Base-by-base conservation (phyloP, 768 basidiomycete genomes). In the Grammothele lineata region DNA sequence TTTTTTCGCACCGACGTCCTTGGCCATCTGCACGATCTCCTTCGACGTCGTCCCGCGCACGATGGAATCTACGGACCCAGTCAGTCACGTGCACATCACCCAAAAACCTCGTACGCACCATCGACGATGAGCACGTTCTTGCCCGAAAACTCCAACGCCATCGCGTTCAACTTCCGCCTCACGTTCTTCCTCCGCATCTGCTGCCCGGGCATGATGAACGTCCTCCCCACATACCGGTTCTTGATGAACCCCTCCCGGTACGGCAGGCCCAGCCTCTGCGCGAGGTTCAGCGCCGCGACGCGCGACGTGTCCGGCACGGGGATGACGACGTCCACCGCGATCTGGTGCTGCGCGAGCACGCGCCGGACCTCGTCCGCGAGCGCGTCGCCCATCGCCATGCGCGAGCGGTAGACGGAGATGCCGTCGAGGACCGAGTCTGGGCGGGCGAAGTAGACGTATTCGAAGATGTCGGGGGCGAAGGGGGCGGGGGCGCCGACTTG, bases 151-250 rank as follows among this genome's bases (percentile, higher is more conserved):
- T 99, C 96, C 43, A 97, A 75, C 4, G 96, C 93, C 94, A 98
- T 99, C 0, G 96, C 95, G 62, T 98, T 99, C 48, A 98, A 71
- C 66, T 99, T 99, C 56, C 86, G 76, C 44, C 96, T 75, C 10
- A 98, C 95, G 62, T 94, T 98, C 75, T 94, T 96, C 57, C 76
- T 81, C 66, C 93, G 81, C 83, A 92, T 87, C 65, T 91, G 87
- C 63, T 99, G 96, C 19, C 95, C 96, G 7, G 96, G 95, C 96
- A 99, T 99, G 68, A 99, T 98, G 65, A 99, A 99, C 0, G 96
- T 99, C 55, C 96, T 74, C 3, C 94, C 96, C 25, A 98, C 92
- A 68, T 99, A 99, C 26, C 96, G 83, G 66, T 99, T 99, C 74
- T 99, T 99, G 57, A 98, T 82, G 65, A 99, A 98, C 1, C 96